Conservation (phyloP, 2,329 filamentous ascomycete genomes). For the Ophiobolus disseminans region DNA sequence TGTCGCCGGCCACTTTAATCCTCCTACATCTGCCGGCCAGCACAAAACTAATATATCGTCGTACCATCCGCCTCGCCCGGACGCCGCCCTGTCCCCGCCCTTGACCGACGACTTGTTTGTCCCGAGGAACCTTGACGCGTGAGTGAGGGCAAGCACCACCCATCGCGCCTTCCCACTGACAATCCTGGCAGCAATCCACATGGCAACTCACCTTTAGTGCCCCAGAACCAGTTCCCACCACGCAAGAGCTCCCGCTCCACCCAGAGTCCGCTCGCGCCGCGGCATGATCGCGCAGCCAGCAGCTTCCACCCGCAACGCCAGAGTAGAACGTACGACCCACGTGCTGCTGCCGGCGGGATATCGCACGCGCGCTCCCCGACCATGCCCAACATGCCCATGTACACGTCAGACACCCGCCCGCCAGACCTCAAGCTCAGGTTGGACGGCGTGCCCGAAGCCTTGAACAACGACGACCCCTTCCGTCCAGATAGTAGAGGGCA, state of each 20-base stretch:
- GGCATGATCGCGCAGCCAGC: constrained; percentile 48
- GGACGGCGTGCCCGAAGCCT: constrained; percentile 47
- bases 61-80: constrained; percentile 31
- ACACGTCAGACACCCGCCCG: constrained; percentile 33
- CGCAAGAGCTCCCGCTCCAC: constrained; percentile 31
- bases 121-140: constrained; percentile 50
- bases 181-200: constrained; percentile 41
- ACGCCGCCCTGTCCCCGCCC: constrained; percentile 39
- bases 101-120: constrained; percentile 43
- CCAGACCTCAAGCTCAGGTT: constrained; percentile 45
- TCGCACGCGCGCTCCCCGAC: constrained; percentile 45
- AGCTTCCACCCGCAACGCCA: constrained; percentile 38
- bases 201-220: constrained; percentile 41
- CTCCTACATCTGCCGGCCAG: constrained; percentile 15
- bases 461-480: constrained; percentile 46
- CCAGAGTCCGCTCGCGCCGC: constrained; percentile 25
- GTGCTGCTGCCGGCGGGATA: constrained; percentile 23
- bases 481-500: constrained; percentile 31
- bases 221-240: constrained; percentile 29
- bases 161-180: constrained; percentile 21
- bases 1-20: constrained; percentile 54
- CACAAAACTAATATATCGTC: constrained; percentile 32
- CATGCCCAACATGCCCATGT: constrained; percentile 49
- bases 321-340: constrained; percentile 36
- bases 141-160: constrained; percentile 25